Conservation (phyloP, 208 protist species). For the Leishmania turanica region DNA sequence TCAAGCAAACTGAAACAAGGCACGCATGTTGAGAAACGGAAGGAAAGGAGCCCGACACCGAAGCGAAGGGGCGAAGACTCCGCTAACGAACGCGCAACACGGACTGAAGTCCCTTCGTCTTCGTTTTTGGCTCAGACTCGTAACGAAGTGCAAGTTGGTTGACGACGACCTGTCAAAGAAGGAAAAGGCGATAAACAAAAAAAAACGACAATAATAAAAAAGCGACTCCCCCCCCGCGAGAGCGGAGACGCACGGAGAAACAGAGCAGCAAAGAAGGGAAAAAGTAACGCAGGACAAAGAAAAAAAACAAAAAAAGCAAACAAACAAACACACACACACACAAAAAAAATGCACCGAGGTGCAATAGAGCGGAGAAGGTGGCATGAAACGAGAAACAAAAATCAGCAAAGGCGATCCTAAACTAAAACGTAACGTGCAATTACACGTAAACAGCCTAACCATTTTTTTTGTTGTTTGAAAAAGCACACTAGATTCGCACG, state of each 20-base stretch:
- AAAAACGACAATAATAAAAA: neutral
- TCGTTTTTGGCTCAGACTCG: too few species aligned
- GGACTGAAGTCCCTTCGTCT: too few species aligned
- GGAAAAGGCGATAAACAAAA: neutral
- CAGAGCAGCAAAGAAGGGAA: neutral
- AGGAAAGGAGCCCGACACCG: neutral
- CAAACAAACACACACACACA: too few species aligned
- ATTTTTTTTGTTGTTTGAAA: neutral
- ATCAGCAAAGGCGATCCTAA: neutral
- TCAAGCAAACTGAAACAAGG: neutral
- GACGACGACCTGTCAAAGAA: neutral
- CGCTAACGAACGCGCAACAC: too few species aligned
- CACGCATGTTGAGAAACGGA: neutral
- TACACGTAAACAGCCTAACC: neutral
- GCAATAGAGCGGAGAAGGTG: neutral
- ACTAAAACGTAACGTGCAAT: neutral
- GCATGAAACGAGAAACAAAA: slow-evolving; percentile 3
- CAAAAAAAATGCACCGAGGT: neutral
- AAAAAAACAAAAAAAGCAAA: neutral
- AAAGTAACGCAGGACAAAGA: neutral
- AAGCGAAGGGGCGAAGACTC: neutral
- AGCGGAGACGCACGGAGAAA: neutral
- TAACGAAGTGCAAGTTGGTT: too few species aligned
- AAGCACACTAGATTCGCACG: neutral
- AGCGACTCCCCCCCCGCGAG: too few species aligned